Evolutionary conservation across 176 grass and related monocot species (phyloP), one percentile per base, ranked within the genome.

Genomic region (Carex myosuroides): DNA sequence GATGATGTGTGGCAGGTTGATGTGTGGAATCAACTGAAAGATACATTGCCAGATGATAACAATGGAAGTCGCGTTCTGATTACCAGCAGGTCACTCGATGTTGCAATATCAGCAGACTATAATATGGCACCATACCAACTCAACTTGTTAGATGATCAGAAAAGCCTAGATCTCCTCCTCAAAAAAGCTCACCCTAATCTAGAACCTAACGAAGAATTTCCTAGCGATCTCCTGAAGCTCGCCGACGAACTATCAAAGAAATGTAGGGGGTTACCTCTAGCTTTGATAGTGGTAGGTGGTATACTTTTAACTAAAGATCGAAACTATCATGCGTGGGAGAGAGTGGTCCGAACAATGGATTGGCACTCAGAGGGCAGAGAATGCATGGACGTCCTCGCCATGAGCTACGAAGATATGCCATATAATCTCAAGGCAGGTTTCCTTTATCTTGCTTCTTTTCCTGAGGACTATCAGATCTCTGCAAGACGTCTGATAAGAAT

Each of bases 361-460:
- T 62, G 60, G 60, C 60, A 62, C 60, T 62, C 60, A 62, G 60
- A 62, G 2, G 60, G 60, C 41, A 64, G 17, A 81, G 87, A 14
- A 75, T 88, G 50, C 85, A 53, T 13, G 17, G 17, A 50, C 72
- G 85, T 71, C 71, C 86, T 16, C 1, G 42, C 33, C 60, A 86
- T 10, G 59, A 73, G 84, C 57, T 91, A 91, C 17, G 68, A 88
- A 79, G 86, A 88, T 64, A 79, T 91, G 14, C 89, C 86, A 1
- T 83, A 91, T 41, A 6, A 86, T 91, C 53, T 88, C 67, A 91
- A 91, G 63, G 65, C 89, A 13, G 88, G 89, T 29, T 85, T 87
- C 13, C 52, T 91, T 8, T 91, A 91, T 35, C 18, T 88, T 0
- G 60, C 64, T 75, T 20, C 79, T 8, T 91, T 86, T 11, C 79